Conservation (phyloP, 78 protist genomes). For the Blattamonas nauphoetae region DNA sequence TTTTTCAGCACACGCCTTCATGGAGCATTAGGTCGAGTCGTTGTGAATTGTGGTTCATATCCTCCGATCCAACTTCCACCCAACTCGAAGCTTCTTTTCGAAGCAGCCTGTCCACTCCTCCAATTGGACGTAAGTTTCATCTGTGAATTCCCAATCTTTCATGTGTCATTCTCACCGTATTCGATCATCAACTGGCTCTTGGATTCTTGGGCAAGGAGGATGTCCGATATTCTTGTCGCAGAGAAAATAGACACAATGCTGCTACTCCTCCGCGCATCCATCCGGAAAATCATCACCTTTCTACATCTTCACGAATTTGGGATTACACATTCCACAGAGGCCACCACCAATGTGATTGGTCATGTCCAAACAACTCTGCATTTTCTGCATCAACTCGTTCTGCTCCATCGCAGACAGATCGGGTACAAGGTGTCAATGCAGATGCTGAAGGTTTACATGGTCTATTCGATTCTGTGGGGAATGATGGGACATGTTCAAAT, state of each 20-base stretch:
- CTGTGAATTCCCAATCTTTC: neutral
- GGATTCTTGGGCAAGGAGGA: neutral
- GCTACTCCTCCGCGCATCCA: neutral
- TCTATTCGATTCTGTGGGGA: neutral
- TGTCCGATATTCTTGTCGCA: neutral
- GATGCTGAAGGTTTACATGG: neutral
- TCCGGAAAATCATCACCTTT: neutral
- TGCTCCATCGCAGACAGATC: neutral
- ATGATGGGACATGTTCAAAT: neutral
- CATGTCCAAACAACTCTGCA: neutral
- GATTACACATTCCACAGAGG: neutral
- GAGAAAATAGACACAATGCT: neutral
- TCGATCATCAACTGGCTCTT: neutral
- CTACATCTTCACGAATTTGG: neutral
- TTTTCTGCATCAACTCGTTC: neutral
- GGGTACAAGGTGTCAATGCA: neutral
- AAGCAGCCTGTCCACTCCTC: neutral
- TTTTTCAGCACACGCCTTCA: no score
- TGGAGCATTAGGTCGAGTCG: no score
- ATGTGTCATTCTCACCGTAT: neutral
- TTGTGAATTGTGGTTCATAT: no score
- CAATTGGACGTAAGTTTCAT: neutral
- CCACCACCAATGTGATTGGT: neutral
- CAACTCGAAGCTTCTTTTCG: neutral
- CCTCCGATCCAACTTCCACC: neutral